Percentiles rank a stretch among this genome's conserved stretches.
Conservation (phyloP, 768 basidiomycete species). For the Kwoniella botswanensis region DNA sequence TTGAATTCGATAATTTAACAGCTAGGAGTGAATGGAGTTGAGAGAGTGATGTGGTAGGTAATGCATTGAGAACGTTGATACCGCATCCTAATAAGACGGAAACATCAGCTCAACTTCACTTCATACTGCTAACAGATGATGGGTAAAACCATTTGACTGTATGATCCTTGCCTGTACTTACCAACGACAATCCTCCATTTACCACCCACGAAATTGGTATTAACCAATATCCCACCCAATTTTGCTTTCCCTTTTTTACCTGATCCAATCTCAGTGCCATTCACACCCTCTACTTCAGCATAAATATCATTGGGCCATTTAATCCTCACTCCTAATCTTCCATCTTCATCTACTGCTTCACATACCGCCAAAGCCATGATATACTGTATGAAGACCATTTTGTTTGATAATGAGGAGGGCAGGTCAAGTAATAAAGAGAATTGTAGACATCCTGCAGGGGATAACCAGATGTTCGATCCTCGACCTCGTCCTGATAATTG, state of each 20-base stretch:
- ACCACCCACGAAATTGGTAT: constrained; percentile 76
- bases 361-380: constrained; percentile 87
- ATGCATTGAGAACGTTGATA: constrained; percentile 79
- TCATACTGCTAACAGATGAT: too few species aligned
- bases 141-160: too few species aligned
- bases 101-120: not conserved
- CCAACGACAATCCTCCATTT: constrained; percentile 80
- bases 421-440: constrained; percentile 77
- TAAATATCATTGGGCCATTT: constrained; percentile 99
- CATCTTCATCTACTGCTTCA: constrained; percentile 73
- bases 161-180: constrained; percentile 56
- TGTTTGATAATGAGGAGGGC: constrained; percentile 63
- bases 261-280: constrained; percentile 55
- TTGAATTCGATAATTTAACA: constrained; percentile 20
- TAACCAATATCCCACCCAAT: constrained; percentile 89
- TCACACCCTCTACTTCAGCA: constrained; percentile 63
- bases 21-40: constrained; percentile 65
- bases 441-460: constrained; percentile 84
- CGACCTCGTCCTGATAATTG: constrained; percentile 89
- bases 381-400: constrained; percentile 91
- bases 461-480: constrained; percentile 88
- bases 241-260: constrained; percentile 67
- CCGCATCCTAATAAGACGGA: constrained; percentile 71
- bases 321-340: constrained; percentile 69
- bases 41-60: constrained; percentile 79